These are phyloP conservation scores for Imleria badia DNA, from an alignment of 768 basidiomycete genomes.

Conservation along the genomic window DNA sequence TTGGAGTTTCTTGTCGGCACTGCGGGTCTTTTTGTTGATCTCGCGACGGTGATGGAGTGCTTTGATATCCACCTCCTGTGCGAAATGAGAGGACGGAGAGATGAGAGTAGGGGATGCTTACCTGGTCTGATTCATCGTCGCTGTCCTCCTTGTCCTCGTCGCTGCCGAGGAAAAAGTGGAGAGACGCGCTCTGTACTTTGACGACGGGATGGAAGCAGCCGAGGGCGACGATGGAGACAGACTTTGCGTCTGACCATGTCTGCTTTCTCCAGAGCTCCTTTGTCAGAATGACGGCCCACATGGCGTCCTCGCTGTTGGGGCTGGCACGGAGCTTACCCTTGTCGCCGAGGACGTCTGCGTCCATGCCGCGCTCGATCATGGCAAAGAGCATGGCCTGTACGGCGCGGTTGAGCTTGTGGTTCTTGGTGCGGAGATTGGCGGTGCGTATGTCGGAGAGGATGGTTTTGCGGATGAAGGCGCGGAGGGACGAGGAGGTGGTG, in stretches of 20 bases:
- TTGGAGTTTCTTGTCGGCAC: constrained; percentile 76
- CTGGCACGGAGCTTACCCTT: constrained; percentile 68
- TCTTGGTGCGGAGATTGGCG: constrained; percentile 84
- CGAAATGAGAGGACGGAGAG: constrained; percentile 1
- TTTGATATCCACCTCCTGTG: constrained; percentile 63
- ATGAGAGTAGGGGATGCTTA: neutral
- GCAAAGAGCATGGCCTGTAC: constrained; percentile 95
- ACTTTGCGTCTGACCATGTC: constrained; percentile 90
- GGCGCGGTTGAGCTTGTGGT: constrained; percentile 94
- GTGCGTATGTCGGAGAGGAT: constrained; percentile 92
- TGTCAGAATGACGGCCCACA: constrained; percentile 95
- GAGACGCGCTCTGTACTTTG: constrained; percentile 92
- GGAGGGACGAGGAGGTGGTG: constrained; percentile 81
- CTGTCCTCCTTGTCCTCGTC: constrained; percentile 75
- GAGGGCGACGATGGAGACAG: constrained; percentile 86
- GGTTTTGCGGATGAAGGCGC: constrained; percentile 85
- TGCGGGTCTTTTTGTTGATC: constrained; percentile 90
- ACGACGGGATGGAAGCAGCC: constrained; percentile 92
- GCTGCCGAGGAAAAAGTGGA: constrained; percentile 95
- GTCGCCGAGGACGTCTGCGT: constrained; percentile 75
- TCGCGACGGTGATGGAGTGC: constrained; percentile 82
- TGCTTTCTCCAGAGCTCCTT: constrained; percentile 94
- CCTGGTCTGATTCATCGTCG: constrained; percentile 65
- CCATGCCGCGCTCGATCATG: constrained; percentile 94
- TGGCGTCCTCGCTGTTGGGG: constrained; percentile 78